Conservation (phyloP, 345 rosid genomes). For the Carallia brachiata region DNA sequence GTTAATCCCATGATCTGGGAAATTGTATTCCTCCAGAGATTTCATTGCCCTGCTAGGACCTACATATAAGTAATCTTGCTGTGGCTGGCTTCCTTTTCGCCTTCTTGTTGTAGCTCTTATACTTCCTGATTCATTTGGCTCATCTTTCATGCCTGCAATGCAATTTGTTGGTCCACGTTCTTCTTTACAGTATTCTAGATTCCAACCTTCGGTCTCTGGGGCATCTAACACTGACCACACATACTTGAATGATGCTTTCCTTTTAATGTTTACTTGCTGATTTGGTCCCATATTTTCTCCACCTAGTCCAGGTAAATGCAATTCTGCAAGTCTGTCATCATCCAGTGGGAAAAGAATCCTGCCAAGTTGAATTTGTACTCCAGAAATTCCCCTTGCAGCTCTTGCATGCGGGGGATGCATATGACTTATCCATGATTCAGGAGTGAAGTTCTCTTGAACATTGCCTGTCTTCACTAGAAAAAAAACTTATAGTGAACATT, state of each 20-base stretch:
- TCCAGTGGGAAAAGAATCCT: conserved; percentile 57
- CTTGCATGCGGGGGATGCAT: conserved; percentile 48
- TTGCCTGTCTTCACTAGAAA: conserved; percentile 36
- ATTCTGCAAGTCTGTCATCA: conserved; percentile 67
- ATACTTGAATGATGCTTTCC: conserved; percentile 39
- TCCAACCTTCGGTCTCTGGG: conserved; percentile 77
- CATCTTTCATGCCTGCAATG: conserved; percentile 52
- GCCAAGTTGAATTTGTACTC: conserved; percentile 51
- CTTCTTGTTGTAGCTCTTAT: conserved; percentile 44
- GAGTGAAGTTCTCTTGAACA: conserved; percentile 29
- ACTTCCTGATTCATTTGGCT: conserved; percentile 41
- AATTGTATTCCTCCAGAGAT: conserved; percentile 23
- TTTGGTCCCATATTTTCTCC: conserved; percentile 56
- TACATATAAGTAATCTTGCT: conserved; percentile 40
- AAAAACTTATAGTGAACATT: conserved; percentile 2
- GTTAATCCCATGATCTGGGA: conserved; percentile 43
- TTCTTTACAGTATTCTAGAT: conserved; percentile 69
- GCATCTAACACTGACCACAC: conserved; percentile 56
- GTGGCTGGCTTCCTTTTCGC: conserved; percentile 42
- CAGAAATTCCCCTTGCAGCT: conserved; percentile 52
- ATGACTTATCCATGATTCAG: conserved; percentile 56
- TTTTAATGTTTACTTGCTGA: conserved; percentile 35
- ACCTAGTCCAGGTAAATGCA: conserved; percentile 57
- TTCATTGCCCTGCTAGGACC: conserved; percentile 11
- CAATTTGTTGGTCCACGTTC: conserved; percentile 62